These are phyloP conservation scores for Wickerhamomyces bisporus DNA, from an alignment of 805 yeast genomes.

Conservation along the genomic window DNA sequence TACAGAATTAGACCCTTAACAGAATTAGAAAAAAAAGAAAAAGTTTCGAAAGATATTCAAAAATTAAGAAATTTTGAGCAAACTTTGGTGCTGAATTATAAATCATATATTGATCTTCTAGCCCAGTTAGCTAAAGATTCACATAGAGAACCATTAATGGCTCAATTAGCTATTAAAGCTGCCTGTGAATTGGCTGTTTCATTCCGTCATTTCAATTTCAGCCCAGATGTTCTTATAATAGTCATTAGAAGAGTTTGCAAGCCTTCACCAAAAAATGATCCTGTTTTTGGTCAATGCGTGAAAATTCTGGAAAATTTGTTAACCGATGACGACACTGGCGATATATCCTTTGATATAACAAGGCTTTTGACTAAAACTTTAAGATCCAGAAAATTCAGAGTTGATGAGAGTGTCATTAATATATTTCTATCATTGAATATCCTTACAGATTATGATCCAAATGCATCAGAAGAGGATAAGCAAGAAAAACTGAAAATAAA, in stretches of 20 bases:
- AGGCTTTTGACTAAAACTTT: constrained; percentile 64
- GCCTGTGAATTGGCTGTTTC: constrained; percentile 71
- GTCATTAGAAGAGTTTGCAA: constrained; percentile 64
- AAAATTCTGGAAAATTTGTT: constrained; percentile 65
- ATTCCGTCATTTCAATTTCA: constrained; percentile 74
- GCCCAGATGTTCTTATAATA: constrained; percentile 67
- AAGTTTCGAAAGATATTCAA: constrained; percentile 78
- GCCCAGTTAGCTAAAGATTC: constrained; percentile 36
- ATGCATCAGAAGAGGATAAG: constrained; percentile 42
- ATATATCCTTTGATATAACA: constrained; percentile 68
- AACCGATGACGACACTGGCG: constrained; percentile 78
- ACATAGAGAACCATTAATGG: constrained; percentile 32
- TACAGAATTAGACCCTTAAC: constrained; percentile 80
- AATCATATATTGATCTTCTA: constrained; percentile 56
- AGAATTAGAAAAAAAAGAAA: constrained; percentile 76
- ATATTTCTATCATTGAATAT: constrained; percentile 63
- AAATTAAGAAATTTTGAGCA: constrained; percentile 79
- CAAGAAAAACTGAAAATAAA: constrained; percentile 46
- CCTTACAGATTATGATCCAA: constrained; percentile 69
- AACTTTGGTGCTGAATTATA: constrained; percentile 62
- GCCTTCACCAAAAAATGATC: constrained; percentile 41
- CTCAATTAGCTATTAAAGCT: constrained; percentile 62
- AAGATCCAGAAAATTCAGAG: constrained; percentile 67
- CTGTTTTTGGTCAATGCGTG: constrained; percentile 53
- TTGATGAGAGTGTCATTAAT: constrained; percentile 79